These are phyloP conservation scores for Phytophthora brassicae DNA, from an alignment of 352 stramenopile genomes.

Conservation along the genomic window DNA sequence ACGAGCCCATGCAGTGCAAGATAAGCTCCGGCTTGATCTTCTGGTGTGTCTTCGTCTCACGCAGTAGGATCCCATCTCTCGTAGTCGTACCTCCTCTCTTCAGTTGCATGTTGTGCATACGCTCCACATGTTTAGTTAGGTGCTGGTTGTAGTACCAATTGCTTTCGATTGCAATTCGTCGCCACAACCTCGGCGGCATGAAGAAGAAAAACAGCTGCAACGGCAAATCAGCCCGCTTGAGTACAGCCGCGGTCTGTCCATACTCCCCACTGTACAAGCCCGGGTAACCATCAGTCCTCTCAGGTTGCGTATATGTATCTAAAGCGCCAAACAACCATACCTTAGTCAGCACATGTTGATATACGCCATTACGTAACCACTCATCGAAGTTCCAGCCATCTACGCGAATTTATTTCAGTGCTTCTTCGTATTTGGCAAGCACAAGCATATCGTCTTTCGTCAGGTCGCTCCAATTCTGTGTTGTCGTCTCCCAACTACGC, in stretches of 20 bases:
- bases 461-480: too few relatives aligned
- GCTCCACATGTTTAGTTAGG: neutral
- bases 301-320: too few relatives aligned
- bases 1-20: slow-evolving; percentile 14
- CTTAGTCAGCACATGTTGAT: too few relatives aligned
- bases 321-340: too few relatives aligned
- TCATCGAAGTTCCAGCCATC: too few relatives aligned
- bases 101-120: slow-evolving; percentile 1
- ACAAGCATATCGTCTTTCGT: too few relatives aligned
- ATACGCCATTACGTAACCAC: too few relatives aligned
- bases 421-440: too few relatives aligned
- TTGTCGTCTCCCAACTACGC: too few relatives aligned
- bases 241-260: neutral
- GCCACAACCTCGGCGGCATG: slow-evolving; percentile 6
- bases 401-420: too few relatives aligned
- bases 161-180: slow-evolving; percentile 4
- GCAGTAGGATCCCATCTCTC: neutral
- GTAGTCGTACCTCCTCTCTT: neutral
- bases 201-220: slow-evolving; percentile 14
- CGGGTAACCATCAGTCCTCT: neutral
- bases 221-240: slow-evolving; percentile 7
- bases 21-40: slow-evolving; percentile 10
- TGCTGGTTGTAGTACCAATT: slow-evolving; percentile 19
- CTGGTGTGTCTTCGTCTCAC: slow-evolving; percentile 14
- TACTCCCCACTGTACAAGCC: neutral